Evolutionary conservation across 2,329 filamentous ascomycete species (phyloP).

Genomic region (Botryotinia globosa): DNA sequence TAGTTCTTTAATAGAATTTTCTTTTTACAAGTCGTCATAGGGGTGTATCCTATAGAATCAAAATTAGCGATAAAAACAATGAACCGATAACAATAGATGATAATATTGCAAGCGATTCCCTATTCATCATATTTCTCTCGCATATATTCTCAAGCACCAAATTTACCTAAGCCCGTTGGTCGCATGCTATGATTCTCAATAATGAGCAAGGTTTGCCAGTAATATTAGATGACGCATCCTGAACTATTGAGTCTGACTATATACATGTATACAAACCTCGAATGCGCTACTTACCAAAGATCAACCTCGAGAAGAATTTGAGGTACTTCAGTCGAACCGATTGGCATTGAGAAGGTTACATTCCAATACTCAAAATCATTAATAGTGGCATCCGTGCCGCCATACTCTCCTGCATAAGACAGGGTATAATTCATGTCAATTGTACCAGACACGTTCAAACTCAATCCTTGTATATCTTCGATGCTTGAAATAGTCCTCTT

Average conservation of each 20-base stretch:
- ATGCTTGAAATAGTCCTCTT: constrained; percentile 47
- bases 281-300: neutral
- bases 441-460: constrained; percentile 42
- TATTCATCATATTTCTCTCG: neutral
- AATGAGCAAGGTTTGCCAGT: neutral
- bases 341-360: constrained; percentile 1
- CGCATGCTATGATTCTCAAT: neutral
- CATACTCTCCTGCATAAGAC: neutral
- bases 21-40: neutral
- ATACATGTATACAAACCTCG: neutral
- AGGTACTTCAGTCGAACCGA: neutral
- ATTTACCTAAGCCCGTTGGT: neutral
- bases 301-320: neutral
- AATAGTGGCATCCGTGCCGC: constrained; percentile 3
- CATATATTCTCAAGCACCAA: neutral
- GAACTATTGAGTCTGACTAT: neutral
- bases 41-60: no score
- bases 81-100: neutral
- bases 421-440: constrained; percentile 7
- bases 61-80: neutral
- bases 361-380: constrained; percentile 17
- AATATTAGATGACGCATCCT: neutral
- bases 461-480: constrained; percentile 49
- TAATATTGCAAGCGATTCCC: neutral
- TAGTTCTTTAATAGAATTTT: no score